phyloP scores from a whole-genome alignment of 495 filamentous ascomycete species.

The Aspergillus olivimuriae region DNA sequence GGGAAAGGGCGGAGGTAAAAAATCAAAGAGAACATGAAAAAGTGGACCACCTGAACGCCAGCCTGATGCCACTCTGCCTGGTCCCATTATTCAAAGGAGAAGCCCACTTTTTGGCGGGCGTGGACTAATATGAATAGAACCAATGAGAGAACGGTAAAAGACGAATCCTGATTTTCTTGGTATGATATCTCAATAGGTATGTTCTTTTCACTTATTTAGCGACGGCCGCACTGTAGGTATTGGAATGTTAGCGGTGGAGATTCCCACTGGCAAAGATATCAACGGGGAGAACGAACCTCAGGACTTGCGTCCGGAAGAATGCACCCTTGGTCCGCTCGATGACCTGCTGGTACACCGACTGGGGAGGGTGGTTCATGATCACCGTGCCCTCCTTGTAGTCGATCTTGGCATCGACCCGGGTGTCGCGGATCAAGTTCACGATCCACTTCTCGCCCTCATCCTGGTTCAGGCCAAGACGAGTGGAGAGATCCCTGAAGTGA shows the following conservation, averaged over 20 bases:
- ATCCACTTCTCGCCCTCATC: constrained; percentile 99
- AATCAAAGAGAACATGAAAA: constrained; percentile 24
- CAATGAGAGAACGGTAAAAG: constrained; percentile 32
- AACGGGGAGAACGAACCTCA: constrained; percentile 40
- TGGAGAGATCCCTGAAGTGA: constrained; percentile 66
- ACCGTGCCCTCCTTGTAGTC: constrained; percentile 98
- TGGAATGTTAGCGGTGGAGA: constrained; percentile 7
- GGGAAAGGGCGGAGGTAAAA: constrained; percentile 10
- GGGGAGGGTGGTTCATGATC: constrained; percentile 98
- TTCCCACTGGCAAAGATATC: neutral
- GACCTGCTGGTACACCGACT: constrained; percentile 97
- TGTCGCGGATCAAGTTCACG: constrained; percentile 97
- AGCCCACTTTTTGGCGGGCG: too few species aligned
- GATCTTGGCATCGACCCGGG: constrained; percentile 95
- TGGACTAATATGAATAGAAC: constrained; percentile 38
- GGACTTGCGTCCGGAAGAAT: constrained; percentile 80
- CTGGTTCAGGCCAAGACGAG: constrained; percentile 77
- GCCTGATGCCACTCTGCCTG: constrained; percentile 45
- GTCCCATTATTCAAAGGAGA: constrained; percentile 32
- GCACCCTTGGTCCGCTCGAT: constrained; percentile 95
- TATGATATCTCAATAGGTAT: neutral
- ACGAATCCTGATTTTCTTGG: constrained; percentile 26
- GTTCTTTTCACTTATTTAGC: constrained; percentile 35
- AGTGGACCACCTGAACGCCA: constrained; percentile 46
- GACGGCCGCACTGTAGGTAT: constrained; percentile 33